Base-by-base conservation (phyloP, 768 basidiomycete species). In the Boletus rex-veris region DNA sequence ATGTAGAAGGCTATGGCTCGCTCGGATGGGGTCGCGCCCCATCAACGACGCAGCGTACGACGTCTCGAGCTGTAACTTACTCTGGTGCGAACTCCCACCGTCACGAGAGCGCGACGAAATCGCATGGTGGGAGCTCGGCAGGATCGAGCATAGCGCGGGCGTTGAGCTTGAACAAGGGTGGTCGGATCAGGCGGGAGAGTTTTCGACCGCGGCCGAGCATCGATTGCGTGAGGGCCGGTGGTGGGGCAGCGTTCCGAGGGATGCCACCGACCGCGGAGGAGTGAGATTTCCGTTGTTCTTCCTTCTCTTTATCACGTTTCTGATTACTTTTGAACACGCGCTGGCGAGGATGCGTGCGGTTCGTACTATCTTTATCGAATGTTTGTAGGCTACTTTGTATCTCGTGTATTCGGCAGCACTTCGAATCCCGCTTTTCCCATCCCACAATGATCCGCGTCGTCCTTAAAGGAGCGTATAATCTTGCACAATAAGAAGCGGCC, bases 121-220 rank as follows among this genome's bases (percentile, higher is more conserved):
- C 60, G n/a, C 53, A 57, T 16, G 58, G 53, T 33, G 38, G 55
- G 3, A 52, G 33, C 28, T 52, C 64, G 35, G 36, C 53, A 48
- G 49, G 45, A 10, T 47, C 57, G 28, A 53, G 41, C 30, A 41
- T 45, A 18, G n/a, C 51, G 37, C 67, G 62, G 7, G 48, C 60
- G 7, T 41, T 46, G 19, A 58, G 57, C 40, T 26, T 53, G 39
- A 76, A 74, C 67, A 85, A 83, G 62, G 77, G 78, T 30, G 70
- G 77, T 38, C 71, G 82, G 47, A 80, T 80, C 38, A 71, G 78
- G 54, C 77, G 86, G 58, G 90, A 92, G 73, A 92, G 90, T 69
- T 93, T 92, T 70, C 88, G 82, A 65, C 91, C 91, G 10, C 76
- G 91, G 35, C 81, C 88, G 40, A 92, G 90, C 61, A 70, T 83